These are phyloP conservation scores for Neofusicoccum umdonicola DNA, from an alignment of 2,329 filamentous ascomycete genomes.

Conservation along the genomic window DNA sequence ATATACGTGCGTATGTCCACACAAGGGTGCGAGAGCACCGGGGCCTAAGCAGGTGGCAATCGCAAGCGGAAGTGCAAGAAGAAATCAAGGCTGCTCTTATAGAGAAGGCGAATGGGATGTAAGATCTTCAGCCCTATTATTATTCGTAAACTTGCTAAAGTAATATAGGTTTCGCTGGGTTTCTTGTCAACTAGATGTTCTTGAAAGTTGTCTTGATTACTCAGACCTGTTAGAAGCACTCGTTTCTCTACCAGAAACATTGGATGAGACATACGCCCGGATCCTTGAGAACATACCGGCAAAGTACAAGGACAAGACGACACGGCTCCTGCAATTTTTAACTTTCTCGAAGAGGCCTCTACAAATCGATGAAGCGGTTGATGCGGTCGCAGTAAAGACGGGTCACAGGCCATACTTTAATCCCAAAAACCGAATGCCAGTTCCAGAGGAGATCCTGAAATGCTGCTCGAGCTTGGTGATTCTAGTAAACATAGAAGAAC, in stretches of 20 bases:
- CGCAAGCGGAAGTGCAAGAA: neutral
- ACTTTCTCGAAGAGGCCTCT: neutral
- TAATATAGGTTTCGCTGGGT: constrained; percentile 20
- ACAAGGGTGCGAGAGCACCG: neutral
- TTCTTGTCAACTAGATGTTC: constrained; percentile 17
- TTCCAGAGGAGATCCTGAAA: neutral
- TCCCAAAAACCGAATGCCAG: neutral
- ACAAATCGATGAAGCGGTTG: neutral
- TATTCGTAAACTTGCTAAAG: neutral
- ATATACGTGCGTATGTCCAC: neutral
- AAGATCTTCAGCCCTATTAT: neutral
- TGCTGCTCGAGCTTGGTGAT: neutral
- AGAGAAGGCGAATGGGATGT: neutral
- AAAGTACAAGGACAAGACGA: neutral
- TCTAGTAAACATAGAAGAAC: neutral
- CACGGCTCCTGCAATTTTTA: constrained; percentile 14
- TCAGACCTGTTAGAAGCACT: neutral
- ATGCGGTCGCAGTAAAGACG: neutral
- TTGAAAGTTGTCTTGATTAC: constrained; percentile 9
- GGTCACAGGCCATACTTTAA: neutral
- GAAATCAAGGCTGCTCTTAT: neutral
- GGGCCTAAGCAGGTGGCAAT: neutral
- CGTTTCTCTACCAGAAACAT: neutral
- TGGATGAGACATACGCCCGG: constrained; percentile 19
- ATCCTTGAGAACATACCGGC: neutral